A percentile compares a stretch with the other conserved stretches of the same genome.
phyloP scores from a whole-genome alignment of 306 rosid genomes.

The Styphnolobium japonicum region DNA sequence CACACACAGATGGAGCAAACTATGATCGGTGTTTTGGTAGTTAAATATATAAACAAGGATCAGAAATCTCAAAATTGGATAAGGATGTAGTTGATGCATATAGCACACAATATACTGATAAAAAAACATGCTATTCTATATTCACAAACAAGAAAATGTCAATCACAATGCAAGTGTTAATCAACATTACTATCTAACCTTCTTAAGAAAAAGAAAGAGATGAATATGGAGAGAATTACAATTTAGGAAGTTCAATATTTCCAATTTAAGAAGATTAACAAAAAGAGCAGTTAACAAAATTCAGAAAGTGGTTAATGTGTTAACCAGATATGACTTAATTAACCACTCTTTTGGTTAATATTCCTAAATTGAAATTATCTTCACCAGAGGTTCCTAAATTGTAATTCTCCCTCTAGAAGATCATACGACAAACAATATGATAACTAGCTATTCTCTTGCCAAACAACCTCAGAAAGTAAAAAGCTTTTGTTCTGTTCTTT shows the following conservation, averaged over 20 bases:
- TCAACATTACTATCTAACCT: neutral
- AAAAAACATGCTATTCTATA: neutral
- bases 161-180: neutral
- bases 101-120: neutral
- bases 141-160: neutral
- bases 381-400: neutral
- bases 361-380: neutral
- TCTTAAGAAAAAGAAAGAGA: neutral
- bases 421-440: neutral
- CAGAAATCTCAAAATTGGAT: neutral
- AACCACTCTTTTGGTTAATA: neutral
- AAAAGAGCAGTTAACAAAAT: neutral
- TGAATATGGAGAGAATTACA: neutral
- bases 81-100: neutral
- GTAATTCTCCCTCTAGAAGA: neutral
- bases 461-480: neutral
- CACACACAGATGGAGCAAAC: conserved; percentile 11
- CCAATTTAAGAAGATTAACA: neutral
- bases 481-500: neutral
- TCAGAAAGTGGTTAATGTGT: neutral
- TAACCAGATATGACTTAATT: neutral
- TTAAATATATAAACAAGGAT: neutral
- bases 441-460: neutral
- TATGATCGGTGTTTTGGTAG: neutral
- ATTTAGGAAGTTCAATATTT: neutral